Base-by-base conservation (phyloP, 148 eudicot species). In the Salicornia ramosissima region DNA sequence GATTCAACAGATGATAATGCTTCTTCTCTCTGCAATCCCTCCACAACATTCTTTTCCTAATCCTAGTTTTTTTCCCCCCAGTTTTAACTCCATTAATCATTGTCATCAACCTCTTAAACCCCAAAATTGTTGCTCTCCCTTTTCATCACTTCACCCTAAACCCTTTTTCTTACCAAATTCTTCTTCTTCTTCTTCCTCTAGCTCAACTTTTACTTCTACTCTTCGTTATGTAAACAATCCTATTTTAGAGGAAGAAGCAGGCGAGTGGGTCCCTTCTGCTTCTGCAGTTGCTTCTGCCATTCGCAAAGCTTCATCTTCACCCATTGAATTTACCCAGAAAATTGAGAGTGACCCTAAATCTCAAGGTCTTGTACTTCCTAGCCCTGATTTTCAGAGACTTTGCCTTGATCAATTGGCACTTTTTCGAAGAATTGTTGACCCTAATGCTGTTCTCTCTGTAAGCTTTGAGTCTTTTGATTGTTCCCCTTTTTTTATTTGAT, bases 351-450 rank as follows among this genome's bases (percentile, higher is more conserved):
- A 76, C 58, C 79, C 82, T 1, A 77, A 82, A 59, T 78, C 71
- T 13, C 86, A 80, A 40, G 82, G 87, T 7, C 3, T 90, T 46
- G 77, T 87, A 26, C 79, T 90, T 47, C 98, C 98, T 14, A 87
- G 92, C 67, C 77, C 90, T 56, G 98, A 93, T 80, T 93, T 93
- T 70, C 86, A 85, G 70, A 69, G 88, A 45, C 86, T 93, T 64
- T 93, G 96, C 75, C 54, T 88, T 51, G 89, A 93, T 52, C 98
- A 93, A 74, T 80, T 90, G 78, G 78, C 84, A 2, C 89, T 93
- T 70, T 93, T 93, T 77, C 95, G 86, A 51, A 81, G 95, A 0
- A 88, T 86, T 66, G 91, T 90, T 54, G 70, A 94, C 61, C 92
- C 90, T 34, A 80, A 75, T 76, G 90, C 97, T 64, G 73, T 87